Evolutionary conservation across 768 basidiomycete species (phyloP), one percentile per base, ranked within the genome.

Genomic region (Pluteus cervinus): DNA sequence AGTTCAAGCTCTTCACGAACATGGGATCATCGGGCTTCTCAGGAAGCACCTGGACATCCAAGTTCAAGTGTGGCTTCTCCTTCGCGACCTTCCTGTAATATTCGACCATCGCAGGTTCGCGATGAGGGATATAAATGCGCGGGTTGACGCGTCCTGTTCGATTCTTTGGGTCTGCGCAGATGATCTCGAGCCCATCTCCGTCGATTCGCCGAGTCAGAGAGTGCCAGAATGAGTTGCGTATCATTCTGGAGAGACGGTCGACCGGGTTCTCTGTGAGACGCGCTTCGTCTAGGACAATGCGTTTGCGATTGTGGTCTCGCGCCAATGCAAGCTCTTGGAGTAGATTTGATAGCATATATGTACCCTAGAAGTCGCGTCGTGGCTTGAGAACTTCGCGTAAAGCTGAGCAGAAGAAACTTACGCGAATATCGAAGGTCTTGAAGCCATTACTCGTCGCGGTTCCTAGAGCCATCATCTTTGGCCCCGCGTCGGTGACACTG

Each of bases 261-360:
- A 99, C 94, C 0, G 94, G 94, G 56, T 98, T 98, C 65, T 99
- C 94, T 0, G 87, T 89, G 35, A 99, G 71, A 44, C 94, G 86
- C n/a, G 90, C 82, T 60, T 99, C 96, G 50, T 99, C 96, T n/a
- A 99, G 80, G 14, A 99, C 90, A 54, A 99, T 96, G 6, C 91
- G 86, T 63, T 94, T 94, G 40, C 92, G 73, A 45, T 86, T 84
- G 60, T 94, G 92, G 55, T 98, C 94, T 7, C 90, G 80, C 5
- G 96, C 94, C 15, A 98, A 78, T 2, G 94, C 94, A 32, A 99
- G 82, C 57, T 99, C 94, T 68, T 99, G 94, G n/a, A 99, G 73
- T 17, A 99, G 76, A 61, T 97, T 98, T 9, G 94, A 97, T 31
- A 99, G 71, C 94, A 97, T 98, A 63, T 98, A 99, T n/a, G 86